Conservation (phyloP, 2,329 filamentous ascomycete species). For the Botrytis galanthina region DNA sequence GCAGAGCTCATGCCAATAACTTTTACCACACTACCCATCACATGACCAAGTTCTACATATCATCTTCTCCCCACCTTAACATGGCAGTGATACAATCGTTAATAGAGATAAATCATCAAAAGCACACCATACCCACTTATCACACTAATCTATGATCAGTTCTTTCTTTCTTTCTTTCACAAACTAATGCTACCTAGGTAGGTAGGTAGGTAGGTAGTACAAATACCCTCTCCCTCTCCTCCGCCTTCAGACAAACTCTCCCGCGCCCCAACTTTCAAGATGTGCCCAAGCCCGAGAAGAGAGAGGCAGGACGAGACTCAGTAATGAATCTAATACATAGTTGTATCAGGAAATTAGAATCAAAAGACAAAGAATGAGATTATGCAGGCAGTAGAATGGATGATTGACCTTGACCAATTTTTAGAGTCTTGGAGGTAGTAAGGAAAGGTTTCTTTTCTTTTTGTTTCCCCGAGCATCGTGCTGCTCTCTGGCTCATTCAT, state of each 20-base stretch:
- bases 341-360: background rate
- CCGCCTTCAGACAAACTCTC: too few species aligned
- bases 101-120: background rate
- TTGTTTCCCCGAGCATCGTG: too few species aligned
- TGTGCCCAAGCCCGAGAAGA: too few species aligned
- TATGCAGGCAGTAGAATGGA: background rate
- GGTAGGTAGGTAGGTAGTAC: too few species aligned
- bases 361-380: background rate
- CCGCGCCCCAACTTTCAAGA: too few species aligned
- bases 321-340: background rate
- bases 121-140: background rate
- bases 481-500: background rate
- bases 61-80: background rate
- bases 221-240: too few species aligned
- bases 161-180: too few species aligned
- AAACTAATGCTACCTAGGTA: too few species aligned
- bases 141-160: too few species aligned
- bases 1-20: background rate
- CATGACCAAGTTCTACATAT: background rate
- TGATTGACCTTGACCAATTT: too few species aligned
- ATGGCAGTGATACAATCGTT: background rate
- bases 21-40: background rate
- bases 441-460: too few species aligned
- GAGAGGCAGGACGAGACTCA: background rate
- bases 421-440: background rate